phyloP scores from a whole-genome alignment of 768 basidiomycete species.

The Tylopilus sp. region DNA sequence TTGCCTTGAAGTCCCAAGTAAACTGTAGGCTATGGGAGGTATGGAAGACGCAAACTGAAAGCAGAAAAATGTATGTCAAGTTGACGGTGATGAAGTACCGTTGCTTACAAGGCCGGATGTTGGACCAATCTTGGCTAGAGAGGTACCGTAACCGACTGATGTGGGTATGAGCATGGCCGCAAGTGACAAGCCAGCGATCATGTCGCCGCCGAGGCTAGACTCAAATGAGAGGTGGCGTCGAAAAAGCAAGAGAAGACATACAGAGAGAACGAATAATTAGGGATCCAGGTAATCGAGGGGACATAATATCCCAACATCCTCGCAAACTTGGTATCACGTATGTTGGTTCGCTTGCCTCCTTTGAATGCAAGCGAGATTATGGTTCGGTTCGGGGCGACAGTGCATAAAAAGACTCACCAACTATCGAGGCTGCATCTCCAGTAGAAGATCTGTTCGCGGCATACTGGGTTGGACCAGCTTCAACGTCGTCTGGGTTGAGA shows the following conservation, averaged over 20 bases:
- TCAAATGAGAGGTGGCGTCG: background rate
- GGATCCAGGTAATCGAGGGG: conserved; percentile 77
- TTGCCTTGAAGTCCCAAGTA: conserved; percentile 83
- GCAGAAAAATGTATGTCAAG: background rate
- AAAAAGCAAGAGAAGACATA: conserved; percentile 34
- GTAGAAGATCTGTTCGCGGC: conserved; percentile 11
- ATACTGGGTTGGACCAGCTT: conserved; percentile 24
- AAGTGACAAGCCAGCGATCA: conserved; percentile 84
- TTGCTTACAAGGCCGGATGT: conserved; percentile 74
- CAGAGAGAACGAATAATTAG: conserved; percentile 67
- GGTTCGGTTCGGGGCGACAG: background rate
- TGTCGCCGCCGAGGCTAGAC: conserved; percentile 58
- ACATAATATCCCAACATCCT: conserved; percentile 70
- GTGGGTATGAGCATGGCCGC: conserved; percentile 83
- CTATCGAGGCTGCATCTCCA: conserved; percentile 16
- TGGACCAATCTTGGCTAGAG: conserved; percentile 81
- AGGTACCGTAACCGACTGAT: conserved; percentile 89
- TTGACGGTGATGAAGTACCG: background rate
- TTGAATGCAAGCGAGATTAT: conserved; percentile 4
- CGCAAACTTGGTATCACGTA: conserved; percentile 32
- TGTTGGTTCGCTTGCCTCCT: conserved; percentile 13
- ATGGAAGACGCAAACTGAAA: conserved; percentile 83
- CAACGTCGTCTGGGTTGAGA: conserved; percentile 24
- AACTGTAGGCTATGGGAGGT: conserved; percentile 82
- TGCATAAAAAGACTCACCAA: conserved; percentile 11